Percentiles rank a stretch among this genome's conserved stretches.
phyloP scores from a whole-genome alignment of 2,329 filamentous ascomycete species.

The Thermomyces lanuginosus region DNA sequence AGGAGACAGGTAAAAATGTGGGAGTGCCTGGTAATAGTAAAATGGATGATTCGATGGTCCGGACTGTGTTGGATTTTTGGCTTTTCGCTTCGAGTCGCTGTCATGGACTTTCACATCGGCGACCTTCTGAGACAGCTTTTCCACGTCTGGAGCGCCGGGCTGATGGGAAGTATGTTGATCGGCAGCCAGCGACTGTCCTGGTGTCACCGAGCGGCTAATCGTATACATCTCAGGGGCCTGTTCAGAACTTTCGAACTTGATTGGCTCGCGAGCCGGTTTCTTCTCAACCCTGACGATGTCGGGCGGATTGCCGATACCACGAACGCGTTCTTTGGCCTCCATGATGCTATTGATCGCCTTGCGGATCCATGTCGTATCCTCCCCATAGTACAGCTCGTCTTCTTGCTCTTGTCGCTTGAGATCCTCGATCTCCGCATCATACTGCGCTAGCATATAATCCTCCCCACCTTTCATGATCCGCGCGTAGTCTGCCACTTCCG shows the following conservation, averaged over 20 bases:
- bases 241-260: slow-evolving; percentile 32
- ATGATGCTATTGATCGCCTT: slow-evolving; percentile 63
- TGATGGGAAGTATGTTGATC: too few species aligned
- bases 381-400: slow-evolving; percentile 80
- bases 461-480: slow-evolving; percentile 88
- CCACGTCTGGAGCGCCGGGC: background rate
- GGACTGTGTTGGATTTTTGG: too few species aligned
- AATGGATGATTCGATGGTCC: slow-evolving; percentile 41
- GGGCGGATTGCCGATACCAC: slow-evolving; percentile 50
- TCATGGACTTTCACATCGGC: too few species aligned
- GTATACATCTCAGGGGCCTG: slow-evolving; percentile 37
- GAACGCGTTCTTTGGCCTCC: slow-evolving; percentile 58
- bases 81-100: too few species aligned
- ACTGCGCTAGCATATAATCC: slow-evolving; percentile 71
- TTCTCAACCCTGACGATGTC: slow-evolving; percentile 35
- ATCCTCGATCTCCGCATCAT: slow-evolving; percentile 59
- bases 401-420: slow-evolving; percentile 64
- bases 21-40: slow-evolving; percentile 74
- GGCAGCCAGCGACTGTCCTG: background rate
- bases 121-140: background rate
- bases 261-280: slow-evolving; percentile 32
- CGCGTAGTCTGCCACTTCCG: slow-evolving; percentile 86
- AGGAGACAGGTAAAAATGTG: slow-evolving; percentile 78
- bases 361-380: slow-evolving; percentile 82
- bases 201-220: too few species aligned